Evolutionary conservation across 495 filamentous ascomycete genomes (phyloP), one percentile per base, ranked within the genome.

Genomic region (Penicillium fimorum): DNA sequence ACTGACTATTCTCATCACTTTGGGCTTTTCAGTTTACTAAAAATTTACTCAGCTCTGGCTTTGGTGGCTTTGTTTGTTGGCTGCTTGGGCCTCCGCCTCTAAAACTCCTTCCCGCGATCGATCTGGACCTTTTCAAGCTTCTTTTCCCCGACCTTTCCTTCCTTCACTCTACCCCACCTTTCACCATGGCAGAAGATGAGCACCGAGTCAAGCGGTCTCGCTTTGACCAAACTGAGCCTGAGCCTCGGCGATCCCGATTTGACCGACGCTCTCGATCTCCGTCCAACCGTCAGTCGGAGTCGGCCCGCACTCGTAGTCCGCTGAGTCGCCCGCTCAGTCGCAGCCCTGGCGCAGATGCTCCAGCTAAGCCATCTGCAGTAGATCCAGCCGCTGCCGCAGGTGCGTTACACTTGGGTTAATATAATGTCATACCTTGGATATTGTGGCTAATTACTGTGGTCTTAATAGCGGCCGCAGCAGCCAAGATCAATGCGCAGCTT

Each of bases 341-440:
- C 48, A 86, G 82, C 50, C 82, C 72, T 55, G 79, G 65, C 42
- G 64, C 56, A 61, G 76, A 75, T 53, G 59, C 57, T 35, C 62
- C 61, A 37, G 69, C 60, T 59, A 81, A 66, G 55, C 63, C 65
- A 72, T 72, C 73, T 74, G 75, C 60, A 66, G 78, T 27, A 4
- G 89, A 94, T 65, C 87, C 92, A 40, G 89, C 91, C n/a, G 88
- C 90, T 5, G 91, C 90, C 35, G 94, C 92, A 63, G 90, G 90
- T 93, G 78, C 56, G 71, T 38, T 60, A 8, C 17, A 33, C 38
- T 17, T n/a, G 27, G 24, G 17, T 13, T 10, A 15, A 52, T 25
- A n/a, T 25, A 18, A 44, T 37, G 11, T 11, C 20, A 15, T 55
- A 24, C 41, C n/a, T 15, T 29, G 24, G n/a, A 35, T 40, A 40